These are phyloP conservation scores for Trichoderma aggressivum DNA, from an alignment of 2,329 filamentous ascomycete genomes.

Conservation along the genomic window DNA sequence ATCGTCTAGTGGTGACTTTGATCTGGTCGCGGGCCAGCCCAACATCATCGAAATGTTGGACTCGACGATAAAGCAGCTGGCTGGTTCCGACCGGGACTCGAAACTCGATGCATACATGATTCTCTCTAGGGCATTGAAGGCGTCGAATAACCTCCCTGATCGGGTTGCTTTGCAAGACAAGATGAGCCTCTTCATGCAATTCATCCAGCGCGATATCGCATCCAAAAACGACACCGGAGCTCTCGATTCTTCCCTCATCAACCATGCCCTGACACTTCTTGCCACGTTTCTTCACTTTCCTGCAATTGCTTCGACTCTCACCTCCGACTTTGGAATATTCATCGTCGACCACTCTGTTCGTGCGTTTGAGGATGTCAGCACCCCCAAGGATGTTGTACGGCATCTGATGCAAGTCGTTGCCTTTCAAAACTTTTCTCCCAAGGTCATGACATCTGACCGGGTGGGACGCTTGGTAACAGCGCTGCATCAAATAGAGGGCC, in stretches of 20 bases:
- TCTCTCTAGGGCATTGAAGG: slow-evolving; percentile 70
- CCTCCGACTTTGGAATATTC: slow-evolving; percentile 75
- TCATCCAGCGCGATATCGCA: slow-evolving; percentile 77
- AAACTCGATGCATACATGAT: slow-evolving; percentile 84
- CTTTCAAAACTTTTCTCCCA: slow-evolving; percentile 72
- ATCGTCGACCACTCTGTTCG: slow-evolving; percentile 77
- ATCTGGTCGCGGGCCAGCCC: slow-evolving; percentile 37
- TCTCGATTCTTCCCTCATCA: slow-evolving; percentile 66
- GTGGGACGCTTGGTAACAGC: slow-evolving; percentile 67
- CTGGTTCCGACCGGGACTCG: slow-evolving; percentile 66
- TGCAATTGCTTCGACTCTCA: slow-evolving; percentile 65
- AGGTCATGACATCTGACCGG: slow-evolving; percentile 69
- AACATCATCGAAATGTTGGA: slow-evolving; percentile 79
- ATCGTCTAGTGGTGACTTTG: slow-evolving; percentile 41
- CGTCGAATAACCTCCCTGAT: slow-evolving; percentile 79
- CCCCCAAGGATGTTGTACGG: slow-evolving; percentile 74
- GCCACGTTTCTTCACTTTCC: slow-evolving; percentile 72
- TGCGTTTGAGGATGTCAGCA: slow-evolving; percentile 63
- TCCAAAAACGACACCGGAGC: slow-evolving; percentile 54
- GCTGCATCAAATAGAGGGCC: slow-evolving; percentile 68
- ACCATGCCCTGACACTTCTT: slow-evolving; percentile 74
- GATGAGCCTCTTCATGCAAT: slow-evolving; percentile 73
- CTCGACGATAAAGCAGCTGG: slow-evolving; percentile 77
- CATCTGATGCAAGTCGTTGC: slow-evolving; percentile 78
- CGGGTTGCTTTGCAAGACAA: slow-evolving; percentile 69